Conservation (phyloP, 768 basidiomycete species). For the Gloeophyllum trabeum region DNA sequence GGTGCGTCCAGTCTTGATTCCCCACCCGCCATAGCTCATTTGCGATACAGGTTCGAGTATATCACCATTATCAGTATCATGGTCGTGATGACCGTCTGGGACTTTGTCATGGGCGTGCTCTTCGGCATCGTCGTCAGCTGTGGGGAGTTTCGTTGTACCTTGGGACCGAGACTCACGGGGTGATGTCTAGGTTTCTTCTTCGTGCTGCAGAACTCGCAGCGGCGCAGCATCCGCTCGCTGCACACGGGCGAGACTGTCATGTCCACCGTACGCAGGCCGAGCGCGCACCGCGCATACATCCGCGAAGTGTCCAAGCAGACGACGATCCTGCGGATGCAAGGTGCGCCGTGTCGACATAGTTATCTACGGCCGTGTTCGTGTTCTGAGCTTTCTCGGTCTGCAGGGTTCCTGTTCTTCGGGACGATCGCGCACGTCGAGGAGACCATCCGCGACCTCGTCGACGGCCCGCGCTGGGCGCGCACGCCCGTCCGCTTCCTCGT, state of each 20-base stretch:
- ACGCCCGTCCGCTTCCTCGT: slow-evolving; percentile 86
- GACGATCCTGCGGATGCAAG: slow-evolving; percentile 79
- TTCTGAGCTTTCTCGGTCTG: neutral
- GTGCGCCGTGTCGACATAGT: slow-evolving; percentile 18
- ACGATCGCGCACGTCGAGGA: slow-evolving; percentile 89
- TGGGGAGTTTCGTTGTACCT: slow-evolving; percentile 21
- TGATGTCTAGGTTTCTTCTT: slow-evolving; percentile 73
- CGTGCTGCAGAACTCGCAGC: slow-evolving; percentile 88
- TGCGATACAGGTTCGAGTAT: slow-evolving; percentile 49
- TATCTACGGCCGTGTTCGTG: neutral
- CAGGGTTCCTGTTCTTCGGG: slow-evolving; percentile 85
- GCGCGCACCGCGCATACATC: slow-evolving; percentile 79
- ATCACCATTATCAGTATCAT: slow-evolving; percentile 80
- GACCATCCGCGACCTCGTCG: slow-evolving; percentile 65
- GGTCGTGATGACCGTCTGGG: slow-evolving; percentile 87
- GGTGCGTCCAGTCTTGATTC: slow-evolving; percentile 25
- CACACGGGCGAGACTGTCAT: slow-evolving; percentile 77
- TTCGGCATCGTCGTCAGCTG: slow-evolving; percentile 91
- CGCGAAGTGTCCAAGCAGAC: slow-evolving; percentile 91
- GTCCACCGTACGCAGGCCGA: slow-evolving; percentile 87
- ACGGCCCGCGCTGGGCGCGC: slow-evolving; percentile 55
- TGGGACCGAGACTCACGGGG: neutral
- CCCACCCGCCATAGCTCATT: neutral
- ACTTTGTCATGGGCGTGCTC: slow-evolving; percentile 88
- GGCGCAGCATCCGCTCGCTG: slow-evolving; percentile 73